Conservation (phyloP, 2,329 filamentous ascomycete genomes). For the Ophiostoma himal-ulmi region DNA sequence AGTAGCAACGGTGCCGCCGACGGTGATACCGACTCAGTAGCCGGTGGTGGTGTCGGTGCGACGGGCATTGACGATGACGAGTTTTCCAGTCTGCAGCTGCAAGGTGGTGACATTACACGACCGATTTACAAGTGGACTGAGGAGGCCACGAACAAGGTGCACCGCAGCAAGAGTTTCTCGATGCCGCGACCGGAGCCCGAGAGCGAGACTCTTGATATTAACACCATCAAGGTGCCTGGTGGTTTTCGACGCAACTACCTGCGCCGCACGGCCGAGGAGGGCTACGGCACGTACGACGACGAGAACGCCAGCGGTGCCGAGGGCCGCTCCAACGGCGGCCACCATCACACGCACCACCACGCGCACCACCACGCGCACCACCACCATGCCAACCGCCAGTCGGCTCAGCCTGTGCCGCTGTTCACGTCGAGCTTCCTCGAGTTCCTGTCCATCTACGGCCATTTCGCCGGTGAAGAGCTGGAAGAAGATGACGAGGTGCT, state of each 20-base stretch:
- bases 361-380: neutral
- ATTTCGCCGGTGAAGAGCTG: conserved; percentile 94
- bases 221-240: conserved; percentile 85
- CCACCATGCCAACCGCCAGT: neutral
- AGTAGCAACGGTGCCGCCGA: neutral
- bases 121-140: conserved; percentile 97
- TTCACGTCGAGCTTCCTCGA: conserved; percentile 93
- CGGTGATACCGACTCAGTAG: conserved; percentile 20
- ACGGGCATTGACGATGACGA: conserved; percentile 57
- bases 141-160: conserved; percentile 65
- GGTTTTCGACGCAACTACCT: conserved; percentile 90
- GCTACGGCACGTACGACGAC: conserved; percentile 30
- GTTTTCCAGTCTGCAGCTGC: conserved; percentile 87
- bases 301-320: conserved; percentile 37
- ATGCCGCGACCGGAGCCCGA: conserved; percentile 71
- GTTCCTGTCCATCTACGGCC: conserved; percentile 89
- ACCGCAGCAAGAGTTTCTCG: conserved; percentile 84
- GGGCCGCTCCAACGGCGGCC: neutral
- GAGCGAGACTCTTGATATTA: conserved; percentile 75
- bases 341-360: neutral
- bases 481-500: conserved; percentile 93
- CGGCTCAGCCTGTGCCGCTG: conserved; percentile 51
- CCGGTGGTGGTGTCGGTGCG: conserved; percentile 27
- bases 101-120: conserved; percentile 89
- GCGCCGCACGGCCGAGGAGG: conserved; percentile 61